Percentiles rank a stretch among this genome's conserved stretches.
Conservation (phyloP, 2,329 filamentous ascomycete species). For the Penicillium sp. region DNA sequence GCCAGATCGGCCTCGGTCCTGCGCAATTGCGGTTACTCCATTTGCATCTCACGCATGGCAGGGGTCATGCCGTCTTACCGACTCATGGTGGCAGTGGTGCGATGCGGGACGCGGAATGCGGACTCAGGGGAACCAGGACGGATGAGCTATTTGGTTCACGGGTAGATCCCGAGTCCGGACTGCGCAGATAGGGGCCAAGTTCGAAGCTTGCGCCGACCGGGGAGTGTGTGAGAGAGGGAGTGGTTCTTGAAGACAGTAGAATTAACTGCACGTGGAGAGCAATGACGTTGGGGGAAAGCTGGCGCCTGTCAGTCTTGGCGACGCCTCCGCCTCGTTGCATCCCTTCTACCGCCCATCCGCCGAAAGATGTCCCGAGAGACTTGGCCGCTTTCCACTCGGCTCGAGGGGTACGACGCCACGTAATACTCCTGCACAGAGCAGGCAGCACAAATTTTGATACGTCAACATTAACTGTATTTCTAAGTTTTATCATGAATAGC, state of each 20-base stretch:
- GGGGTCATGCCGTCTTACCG: slow-evolving; percentile 51
- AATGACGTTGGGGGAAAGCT: slow-evolving; percentile 44
- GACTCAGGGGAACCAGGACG: slow-evolving; percentile 28
- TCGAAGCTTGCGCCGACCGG: slow-evolving; percentile 14
- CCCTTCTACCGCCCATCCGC: slow-evolving; percentile 15
- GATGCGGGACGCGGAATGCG: slow-evolving; percentile 21
- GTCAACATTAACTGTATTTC: neutral
- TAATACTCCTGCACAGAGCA: slow-evolving; percentile 3
- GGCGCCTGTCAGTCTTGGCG: slow-evolving; percentile 43
- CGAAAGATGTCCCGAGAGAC: neutral
- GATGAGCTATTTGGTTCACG: slow-evolving; percentile 19
- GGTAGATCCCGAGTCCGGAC: slow-evolving; percentile 29
- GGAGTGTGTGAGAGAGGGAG: slow-evolving; percentile 8
- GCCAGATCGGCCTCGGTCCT: slow-evolving; percentile 67
- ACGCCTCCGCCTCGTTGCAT: slow-evolving; percentile 28
- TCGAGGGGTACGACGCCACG: neutral
- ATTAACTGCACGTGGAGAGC: slow-evolving; percentile 26
- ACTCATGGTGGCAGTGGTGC: slow-evolving; percentile 61
- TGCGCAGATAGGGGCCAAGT: slow-evolving; percentile 23
- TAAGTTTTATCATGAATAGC: neutral
- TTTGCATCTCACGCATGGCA: slow-evolving; percentile 2
- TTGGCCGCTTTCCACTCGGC: neutral
- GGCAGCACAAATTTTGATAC: neutral
- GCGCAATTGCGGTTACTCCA: slow-evolving; percentile 20
- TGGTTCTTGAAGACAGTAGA: slow-evolving; percentile 3